phyloP scores from a whole-genome alignment of 257 asterid species.

The Rauvolfia tetraphylla region DNA sequence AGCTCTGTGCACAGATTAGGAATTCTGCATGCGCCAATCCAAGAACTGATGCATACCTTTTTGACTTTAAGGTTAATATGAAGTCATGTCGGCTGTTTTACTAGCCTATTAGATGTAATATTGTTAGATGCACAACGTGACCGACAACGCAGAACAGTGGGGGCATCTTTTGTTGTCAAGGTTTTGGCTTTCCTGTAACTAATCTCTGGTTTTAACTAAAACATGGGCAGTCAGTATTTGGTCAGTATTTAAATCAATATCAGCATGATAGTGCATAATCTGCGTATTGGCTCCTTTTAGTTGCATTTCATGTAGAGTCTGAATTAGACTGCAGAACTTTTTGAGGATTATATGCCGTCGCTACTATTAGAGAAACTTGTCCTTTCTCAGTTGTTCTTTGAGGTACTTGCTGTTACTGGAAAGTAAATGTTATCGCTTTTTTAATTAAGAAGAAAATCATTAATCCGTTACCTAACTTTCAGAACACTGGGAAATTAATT shows the following conservation, averaged over 20 bases:
- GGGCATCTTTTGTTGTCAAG: slow-evolving; percentile 5
- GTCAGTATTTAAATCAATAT: neutral
- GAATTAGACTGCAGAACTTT: neutral
- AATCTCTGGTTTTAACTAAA: slow-evolving; percentile 1
- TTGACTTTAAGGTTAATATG: neutral
- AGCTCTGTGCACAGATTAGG: neutral
- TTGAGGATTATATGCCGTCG: neutral
- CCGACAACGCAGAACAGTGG: slow-evolving; percentile 11
- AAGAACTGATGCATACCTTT: neutral
- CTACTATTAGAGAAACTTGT: neutral
- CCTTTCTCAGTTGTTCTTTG: neutral
- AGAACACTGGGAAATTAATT: neutral
- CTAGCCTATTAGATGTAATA: neutral
- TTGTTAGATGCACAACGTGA: neutral
- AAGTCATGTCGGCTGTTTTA: neutral
- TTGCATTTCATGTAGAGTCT: neutral
- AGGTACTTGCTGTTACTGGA: neutral
- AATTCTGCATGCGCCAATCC: neutral
- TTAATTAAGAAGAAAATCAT: neutral
- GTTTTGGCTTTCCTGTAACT: neutral
- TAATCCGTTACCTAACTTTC: neutral
- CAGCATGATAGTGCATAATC: neutral
- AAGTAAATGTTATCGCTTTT: neutral
- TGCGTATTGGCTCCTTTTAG: neutral
- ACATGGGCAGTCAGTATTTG: slow-evolving; percentile 1